Base-by-base conservation (phyloP, 208 protist species). In the Wallacemonas collosoma region DNA sequence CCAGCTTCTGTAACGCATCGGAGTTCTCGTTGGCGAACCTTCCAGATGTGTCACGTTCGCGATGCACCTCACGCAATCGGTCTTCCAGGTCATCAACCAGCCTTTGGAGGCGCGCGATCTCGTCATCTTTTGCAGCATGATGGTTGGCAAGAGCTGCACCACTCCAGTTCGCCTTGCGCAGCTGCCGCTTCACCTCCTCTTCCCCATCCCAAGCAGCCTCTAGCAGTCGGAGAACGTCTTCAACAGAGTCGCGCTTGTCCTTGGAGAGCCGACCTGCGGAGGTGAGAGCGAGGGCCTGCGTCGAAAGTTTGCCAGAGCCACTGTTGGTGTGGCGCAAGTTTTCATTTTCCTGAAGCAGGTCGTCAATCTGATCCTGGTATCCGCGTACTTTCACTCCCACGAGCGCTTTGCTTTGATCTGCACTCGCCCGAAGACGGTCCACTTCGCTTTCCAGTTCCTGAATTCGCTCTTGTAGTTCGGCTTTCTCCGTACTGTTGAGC, bases 181-280 rank as follows among this genome's bases (percentile, higher is more conserved):
- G 38, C 51, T 76, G 41, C 15, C 69, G 77, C 55, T 82, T 85
- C 38, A 62, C 61, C 54, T 87, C 85, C 35, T 88, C 82, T 55
- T 90, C 87, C 43, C 73, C 75, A 38, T 81, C 72, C 87, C 89
- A 95, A 40, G 87, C 74, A 36, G 77, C 68, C 72, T 95, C 89
- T 47, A 95, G 80, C 35, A 83, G 57, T 39, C 83, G 76, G 87
- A 95, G 92, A 51, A 95, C 61, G 67, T 95, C 87, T 55, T 95
- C 87, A 7, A 92, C 77, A 36, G 75, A 90, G 44, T 91, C 87
- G 0, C 81, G 80, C 63, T 90, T 95, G 71, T 95, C 87, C 56
- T 89, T 93, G 35, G 80, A 79, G 43, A 89, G 73, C 39, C 79
- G 83, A 68, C 73, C 48, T 3, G 77, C 72, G 9, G 72, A 75